These are phyloP conservation scores for Xylaria sp. DNA, from an alignment of 2,329 filamentous ascomycete genomes.

Conservation along the genomic window DNA sequence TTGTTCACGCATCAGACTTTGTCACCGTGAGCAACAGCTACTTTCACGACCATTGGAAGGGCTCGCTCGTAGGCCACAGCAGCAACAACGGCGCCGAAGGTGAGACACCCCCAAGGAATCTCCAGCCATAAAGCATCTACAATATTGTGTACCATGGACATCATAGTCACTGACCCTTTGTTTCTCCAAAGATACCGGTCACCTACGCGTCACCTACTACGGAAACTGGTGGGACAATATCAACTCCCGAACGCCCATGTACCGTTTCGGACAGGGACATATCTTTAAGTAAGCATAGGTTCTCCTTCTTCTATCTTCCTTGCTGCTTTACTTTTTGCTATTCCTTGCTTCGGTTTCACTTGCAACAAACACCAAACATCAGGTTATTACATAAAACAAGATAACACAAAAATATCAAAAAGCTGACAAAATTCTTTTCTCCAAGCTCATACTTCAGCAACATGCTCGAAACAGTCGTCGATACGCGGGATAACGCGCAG, in stretches of 20 bases:
- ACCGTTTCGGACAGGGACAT: constrained; percentile 70
- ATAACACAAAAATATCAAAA: background rate
- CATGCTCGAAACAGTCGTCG: constrained; percentile 31
- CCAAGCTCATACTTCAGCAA: constrained; percentile 34
- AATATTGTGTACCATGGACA: background rate
- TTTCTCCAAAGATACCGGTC: constrained; percentile 56
- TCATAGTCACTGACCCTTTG: constrained; percentile 1
- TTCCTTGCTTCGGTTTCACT: background rate
- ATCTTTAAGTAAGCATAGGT: constrained; percentile 51
- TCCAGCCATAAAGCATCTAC: background rate
- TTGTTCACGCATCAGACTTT: constrained; percentile 67
- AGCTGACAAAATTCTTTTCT: constrained; percentile 2
- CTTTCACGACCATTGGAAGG: constrained; percentile 66
- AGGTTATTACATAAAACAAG: background rate
- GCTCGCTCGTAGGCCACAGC: constrained; percentile 67
- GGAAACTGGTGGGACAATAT: constrained; percentile 68
- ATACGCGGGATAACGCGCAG: constrained; percentile 36
- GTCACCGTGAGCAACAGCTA: constrained; percentile 56
- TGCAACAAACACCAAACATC: background rate
- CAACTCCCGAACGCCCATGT: constrained; percentile 63
- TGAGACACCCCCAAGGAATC: background rate
- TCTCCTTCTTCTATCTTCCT: background rate
- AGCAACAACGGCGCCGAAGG: constrained; percentile 62
- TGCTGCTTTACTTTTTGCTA: background rate
- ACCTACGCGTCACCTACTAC: constrained; percentile 65